A percentile compares a stretch with the other conserved stretches of the same genome.
Evolutionary conservation across 495 filamentous ascomycete species (phyloP).

Genomic region (Aspergillus bertholletiae): DNA sequence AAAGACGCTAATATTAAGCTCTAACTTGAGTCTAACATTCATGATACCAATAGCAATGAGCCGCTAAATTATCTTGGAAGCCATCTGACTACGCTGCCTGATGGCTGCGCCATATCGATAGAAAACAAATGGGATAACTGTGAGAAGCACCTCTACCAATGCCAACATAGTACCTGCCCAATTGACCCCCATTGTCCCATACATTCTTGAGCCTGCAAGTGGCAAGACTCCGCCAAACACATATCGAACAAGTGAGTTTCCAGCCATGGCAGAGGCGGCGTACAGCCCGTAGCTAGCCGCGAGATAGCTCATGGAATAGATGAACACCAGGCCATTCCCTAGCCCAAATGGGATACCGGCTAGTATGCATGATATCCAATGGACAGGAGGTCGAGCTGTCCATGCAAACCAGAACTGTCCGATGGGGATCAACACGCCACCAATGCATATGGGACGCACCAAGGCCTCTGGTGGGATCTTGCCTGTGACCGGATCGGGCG

Average conservation of each 20-base stretch:
- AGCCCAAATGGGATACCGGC: slow-evolving; percentile 70
- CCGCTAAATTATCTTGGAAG: slow-evolving; percentile 32
- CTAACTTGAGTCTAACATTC: too few species aligned
- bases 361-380: slow-evolving; percentile 67
- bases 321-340: slow-evolving; percentile 68
- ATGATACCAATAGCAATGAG: too few species aligned
- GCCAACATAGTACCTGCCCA: slow-evolving; percentile 74
- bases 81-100: slow-evolving; percentile 50
- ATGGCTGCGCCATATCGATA: slow-evolving; percentile 67
- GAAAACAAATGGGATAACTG: slow-evolving; percentile 74
- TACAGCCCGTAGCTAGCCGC: slow-evolving; percentile 69
- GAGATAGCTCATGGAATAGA: slow-evolving; percentile 68
- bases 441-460: slow-evolving; percentile 63
- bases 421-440: slow-evolving; percentile 57
- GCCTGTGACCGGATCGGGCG: slow-evolving; percentile 63
- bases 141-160: slow-evolving; percentile 57
- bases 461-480: slow-evolving; percentile 62
- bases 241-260: slow-evolving; percentile 61
- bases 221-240: slow-evolving; percentile 61
- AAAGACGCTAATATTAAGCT: too few species aligned
- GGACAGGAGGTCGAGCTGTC: slow-evolving; percentile 65
- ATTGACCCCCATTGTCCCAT: slow-evolving; percentile 57
- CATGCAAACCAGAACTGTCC: slow-evolving; percentile 73
- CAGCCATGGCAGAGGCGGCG: slow-evolving; percentile 67
- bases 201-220: slow-evolving; percentile 66